Base-by-base conservation (phyloP, 2,329 filamentous ascomycete species). In the Xylaria sp. region DNA sequence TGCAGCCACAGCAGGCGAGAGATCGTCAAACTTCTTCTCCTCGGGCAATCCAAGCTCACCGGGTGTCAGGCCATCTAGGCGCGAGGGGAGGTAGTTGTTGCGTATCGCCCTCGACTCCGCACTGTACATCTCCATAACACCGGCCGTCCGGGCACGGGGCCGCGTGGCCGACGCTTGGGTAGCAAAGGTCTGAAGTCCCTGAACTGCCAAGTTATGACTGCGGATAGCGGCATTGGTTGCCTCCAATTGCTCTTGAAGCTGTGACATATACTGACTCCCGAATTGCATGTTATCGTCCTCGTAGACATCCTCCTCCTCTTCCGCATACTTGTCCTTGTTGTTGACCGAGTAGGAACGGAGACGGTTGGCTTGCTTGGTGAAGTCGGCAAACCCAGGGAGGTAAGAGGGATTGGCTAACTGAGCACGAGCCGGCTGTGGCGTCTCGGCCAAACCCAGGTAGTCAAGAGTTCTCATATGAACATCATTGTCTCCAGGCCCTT, bases 331-430 rank as follows among this genome's bases (percentile, higher is more conserved):
- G 71, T 97, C 93, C 74, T 96, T 97, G 51, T 96, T 95, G 73
- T 99, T 99, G 61, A 99, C 94, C 1, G 94, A 99, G 72, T 97
- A 97, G 1, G 94, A 99, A 43, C 94, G 87, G 79, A 97, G 96
- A 48, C 94, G 86, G 71, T 90, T 97, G 41, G 88, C 82, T 64
- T 90, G 89, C 69, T 85, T 89, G 60, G 87, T 88, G 62, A 91
- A 83, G 69, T 90, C 88, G 57, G 87, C 86, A 56, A 93, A 78
- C 66, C 89, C 89, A 41, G 88, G 87, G 29, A 93, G 79, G 61
- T 91, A 89, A 2, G 89, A 87, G 7, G 89, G 87, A 7, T 90
- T 87, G 39, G 86, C 86, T 58, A 95, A 77, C 59, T 87, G 88
- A 44, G 90, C 88, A 59, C 87, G 84, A 56, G 85, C 79, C 48